Evolutionary conservation across 345 rosid species (phyloP).

Genomic region (Euphorbia lathyris): DNA sequence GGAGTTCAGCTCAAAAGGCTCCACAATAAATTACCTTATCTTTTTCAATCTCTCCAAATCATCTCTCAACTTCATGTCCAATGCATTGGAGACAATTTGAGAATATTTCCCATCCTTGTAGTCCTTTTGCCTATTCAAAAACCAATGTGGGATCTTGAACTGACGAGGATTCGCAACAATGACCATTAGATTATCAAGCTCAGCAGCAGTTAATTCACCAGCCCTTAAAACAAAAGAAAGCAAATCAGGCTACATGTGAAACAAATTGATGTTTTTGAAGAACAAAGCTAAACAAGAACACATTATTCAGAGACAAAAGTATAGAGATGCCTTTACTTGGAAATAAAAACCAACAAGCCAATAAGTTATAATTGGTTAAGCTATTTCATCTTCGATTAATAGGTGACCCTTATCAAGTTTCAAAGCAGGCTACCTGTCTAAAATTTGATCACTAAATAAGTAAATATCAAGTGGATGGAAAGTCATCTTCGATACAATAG

Average conservation of each 20-base stretch:
- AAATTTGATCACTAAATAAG: neutral
- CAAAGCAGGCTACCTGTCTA: neutral
- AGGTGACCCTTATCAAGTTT: neutral
- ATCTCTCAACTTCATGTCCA: conserved; percentile 96
- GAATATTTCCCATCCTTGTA: conserved; percentile 87
- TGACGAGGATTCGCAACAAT: conserved; percentile 87
- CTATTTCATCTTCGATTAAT: neutral
- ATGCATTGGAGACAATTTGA: conserved; percentile 85
- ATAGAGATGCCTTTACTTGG: neutral
- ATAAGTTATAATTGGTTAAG: too few species aligned
- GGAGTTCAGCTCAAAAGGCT: neutral
- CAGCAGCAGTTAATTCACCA: conserved; percentile 77
- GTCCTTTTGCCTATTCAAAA: conserved; percentile 88
- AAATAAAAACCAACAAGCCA: neutral
- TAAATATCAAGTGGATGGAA: too few species aligned
- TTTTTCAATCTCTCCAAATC: conserved; percentile 92
- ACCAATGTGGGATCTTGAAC: conserved; percentile 93
- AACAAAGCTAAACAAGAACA: neutral
- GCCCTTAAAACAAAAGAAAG: conserved; percentile 45
- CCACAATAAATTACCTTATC: conserved; percentile 47
- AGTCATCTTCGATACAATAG: too few species aligned
- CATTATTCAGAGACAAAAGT: too few species aligned
- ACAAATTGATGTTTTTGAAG: neutral
- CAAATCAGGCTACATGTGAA: neutral
- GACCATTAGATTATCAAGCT: conserved; percentile 82